phyloP scores from a whole-genome alignment of 768 basidiomycete genomes.

The Erythrobasidium yunnanense region DNA sequence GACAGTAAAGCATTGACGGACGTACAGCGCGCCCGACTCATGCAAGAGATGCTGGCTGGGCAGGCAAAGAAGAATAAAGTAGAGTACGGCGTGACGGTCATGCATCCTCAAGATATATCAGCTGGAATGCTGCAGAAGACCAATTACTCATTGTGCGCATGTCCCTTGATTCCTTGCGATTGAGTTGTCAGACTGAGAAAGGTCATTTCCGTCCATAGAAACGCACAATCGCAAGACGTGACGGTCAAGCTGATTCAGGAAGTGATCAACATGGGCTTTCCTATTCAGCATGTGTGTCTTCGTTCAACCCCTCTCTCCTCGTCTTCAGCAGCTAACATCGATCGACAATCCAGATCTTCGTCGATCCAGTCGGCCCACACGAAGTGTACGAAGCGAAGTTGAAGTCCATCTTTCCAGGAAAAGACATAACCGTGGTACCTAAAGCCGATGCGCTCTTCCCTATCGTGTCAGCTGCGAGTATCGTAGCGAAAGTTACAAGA shows the following conservation, averaged over 20 bases:
- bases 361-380: conserved; percentile 85
- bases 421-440: conserved; percentile 73
- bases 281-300: conserved; percentile 58
- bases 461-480: conserved; percentile 91
- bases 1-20: conserved; percentile 85
- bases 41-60: conserved; percentile 56
- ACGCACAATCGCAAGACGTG: conserved; percentile 75
- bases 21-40: conserved; percentile 55
- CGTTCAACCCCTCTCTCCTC: too few relatives aligned
- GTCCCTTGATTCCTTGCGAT: too few relatives aligned
- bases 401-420: conserved; percentile 62
- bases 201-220: conserved; percentile 39
- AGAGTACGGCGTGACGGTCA: conserved; percentile 45
- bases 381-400: conserved; percentile 75
- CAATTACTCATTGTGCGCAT: conserved; percentile 57
- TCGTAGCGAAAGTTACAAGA: conserved; percentile 94
- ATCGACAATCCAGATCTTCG: conserved; percentile 60
- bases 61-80: conserved; percentile 30
- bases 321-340: neutral
- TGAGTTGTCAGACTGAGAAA: too few relatives aligned
- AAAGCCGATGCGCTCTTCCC: conserved; percentile 96
- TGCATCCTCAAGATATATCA: conserved; percentile 81
- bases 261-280: conserved; percentile 66
- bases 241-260: conserved; percentile 79
- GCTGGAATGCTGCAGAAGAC: conserved; percentile 76